A percentile compares a stretch with the other conserved stretches of the same genome.
phyloP scores from a whole-genome alignment of 768 basidiomycete species.

The Collybia sp. region DNA sequence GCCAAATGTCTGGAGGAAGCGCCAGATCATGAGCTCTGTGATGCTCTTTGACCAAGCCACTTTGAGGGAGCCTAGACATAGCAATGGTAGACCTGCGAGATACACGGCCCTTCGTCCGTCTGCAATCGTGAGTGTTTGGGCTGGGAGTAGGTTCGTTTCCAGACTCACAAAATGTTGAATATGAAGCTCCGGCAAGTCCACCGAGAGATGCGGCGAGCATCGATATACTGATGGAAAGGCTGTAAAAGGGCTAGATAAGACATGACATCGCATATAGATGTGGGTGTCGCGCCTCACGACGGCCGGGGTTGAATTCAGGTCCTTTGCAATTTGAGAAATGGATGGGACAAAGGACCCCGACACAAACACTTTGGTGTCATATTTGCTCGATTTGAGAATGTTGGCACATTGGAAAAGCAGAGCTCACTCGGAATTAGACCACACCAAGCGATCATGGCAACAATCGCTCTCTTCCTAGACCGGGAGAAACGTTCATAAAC shows the following conservation, averaged over 20 bases:
- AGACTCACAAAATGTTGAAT: not conserved
- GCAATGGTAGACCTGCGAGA: slow-evolving; percentile 46
- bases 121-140: not conserved
- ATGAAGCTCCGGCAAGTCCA: not conserved
- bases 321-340: not conserved
- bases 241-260: not conserved
- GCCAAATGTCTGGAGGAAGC: slow-evolving; percentile 56
- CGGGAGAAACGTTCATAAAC: slow-evolving; percentile 52
- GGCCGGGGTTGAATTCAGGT: not conserved
- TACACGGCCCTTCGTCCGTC: slow-evolving; percentile 54
- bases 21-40: slow-evolving; percentile 41
- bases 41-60: slow-evolving; percentile 37
- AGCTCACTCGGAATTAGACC: not conserved
- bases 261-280: not conserved
- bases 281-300: not conserved
- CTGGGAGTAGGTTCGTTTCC: no score
- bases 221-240: not conserved
- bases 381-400: not conserved
- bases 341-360: not conserved
- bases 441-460: slow-evolving; percentile 52
- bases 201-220: not conserved
- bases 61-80: slow-evolving; percentile 46
- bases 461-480: slow-evolving; percentile 49
- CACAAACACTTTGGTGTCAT: not conserved
- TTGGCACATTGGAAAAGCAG: no score